Evolutionary conservation across 768 basidiomycete genomes (phyloP).

Genomic region (Myochromella boudieri): DNA sequence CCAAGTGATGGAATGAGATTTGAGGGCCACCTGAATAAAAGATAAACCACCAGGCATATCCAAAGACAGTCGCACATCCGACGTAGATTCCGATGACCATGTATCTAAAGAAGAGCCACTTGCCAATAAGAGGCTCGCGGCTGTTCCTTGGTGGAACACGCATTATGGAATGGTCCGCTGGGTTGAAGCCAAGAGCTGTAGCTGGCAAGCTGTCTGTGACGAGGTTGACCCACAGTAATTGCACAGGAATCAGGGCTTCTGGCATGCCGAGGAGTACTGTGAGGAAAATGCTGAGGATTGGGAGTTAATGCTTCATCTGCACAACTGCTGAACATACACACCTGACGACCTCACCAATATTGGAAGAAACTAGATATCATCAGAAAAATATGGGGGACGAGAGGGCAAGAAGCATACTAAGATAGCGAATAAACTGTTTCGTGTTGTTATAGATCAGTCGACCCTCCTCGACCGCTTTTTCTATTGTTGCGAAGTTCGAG

Average conservation of each 20-base stretch:
- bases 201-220: conserved; percentile 97
- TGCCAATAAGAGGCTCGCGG: conserved; percentile 86
- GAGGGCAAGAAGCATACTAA: conserved; percentile 57
- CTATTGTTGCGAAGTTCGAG: conserved; percentile 97
- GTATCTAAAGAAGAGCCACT: conserved; percentile 96
- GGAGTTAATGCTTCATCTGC: conserved; percentile 21
- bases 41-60: conserved; percentile 99
- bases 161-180: conserved; percentile 97
- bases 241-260: conserved; percentile 97
- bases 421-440: conserved; percentile 99
- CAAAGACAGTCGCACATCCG: conserved; percentile 92
- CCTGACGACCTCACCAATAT: conserved; percentile 96
- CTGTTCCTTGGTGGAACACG: conserved; percentile 87
- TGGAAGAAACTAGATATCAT: conserved; percentile 70
- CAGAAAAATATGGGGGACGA: conserved; percentile 5
- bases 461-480: conserved; percentile 95
- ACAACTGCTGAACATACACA: conserved; percentile 13
- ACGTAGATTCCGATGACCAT: conserved; percentile 93
- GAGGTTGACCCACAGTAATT: conserved; percentile 97
- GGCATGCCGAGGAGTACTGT: conserved; percentile 98
- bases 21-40: conserved; percentile 89
- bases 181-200: conserved; percentile 97
- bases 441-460: conserved; percentile 99
- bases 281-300: conserved; percentile 74
- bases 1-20: conserved; percentile 90